Evolutionary conservation across 1,284 basidiomycete genomes (phyloP), one percentile per base, ranked within the genome.

Genomic region (Rhizoctonia solani): DNA sequence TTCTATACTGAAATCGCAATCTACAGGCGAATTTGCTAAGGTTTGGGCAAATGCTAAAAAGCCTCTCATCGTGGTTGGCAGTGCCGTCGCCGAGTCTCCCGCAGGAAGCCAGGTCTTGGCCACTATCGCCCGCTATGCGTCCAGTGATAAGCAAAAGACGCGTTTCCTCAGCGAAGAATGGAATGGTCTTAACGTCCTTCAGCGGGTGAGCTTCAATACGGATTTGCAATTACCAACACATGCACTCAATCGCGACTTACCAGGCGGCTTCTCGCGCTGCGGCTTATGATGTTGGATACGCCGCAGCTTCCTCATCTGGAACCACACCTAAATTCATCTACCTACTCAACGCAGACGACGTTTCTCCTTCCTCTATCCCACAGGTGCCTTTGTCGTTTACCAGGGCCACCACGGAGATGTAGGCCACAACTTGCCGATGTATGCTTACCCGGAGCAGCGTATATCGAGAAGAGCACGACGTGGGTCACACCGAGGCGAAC

Each of bases 371-470:
- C 68, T 86, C 88, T n/a, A 97, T 99, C 71, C 95, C 97, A 32
- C 82, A 87, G 70, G 95, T 74, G 95, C 96, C 0, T 99, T 99
- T 75, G 96, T 99, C 50, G 96, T 99, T 14, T 99, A 99, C 80
- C 97, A 99, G 78, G 97, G 97, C 50, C 96, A 98, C 79, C 96
- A 99, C 76, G 97, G 97, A 76, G 97, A 99, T 77, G 83, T 94
- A 96, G 97, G 56, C 97, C 97, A 2, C 93, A 95, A 75, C 89
- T 95, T 58, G 97, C 97, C 19, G 96, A 99, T 76, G 95, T 99
- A 68, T 93, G 92, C 77, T 80, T 99, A 46, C 97, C 97, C 47
- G 94, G 87, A 27, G 85, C 91, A 25, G 96, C 96, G 1, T 98
- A 98, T 81, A 99, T 96, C 1, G 97, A 99, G 80, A 99, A 99